Percentiles rank a stretch among this genome's conserved stretches.
These are phyloP conservation scores for Eudorina sp. DNA, from an alignment of 139 green algal genomes.

Conservation along the genomic window DNA sequence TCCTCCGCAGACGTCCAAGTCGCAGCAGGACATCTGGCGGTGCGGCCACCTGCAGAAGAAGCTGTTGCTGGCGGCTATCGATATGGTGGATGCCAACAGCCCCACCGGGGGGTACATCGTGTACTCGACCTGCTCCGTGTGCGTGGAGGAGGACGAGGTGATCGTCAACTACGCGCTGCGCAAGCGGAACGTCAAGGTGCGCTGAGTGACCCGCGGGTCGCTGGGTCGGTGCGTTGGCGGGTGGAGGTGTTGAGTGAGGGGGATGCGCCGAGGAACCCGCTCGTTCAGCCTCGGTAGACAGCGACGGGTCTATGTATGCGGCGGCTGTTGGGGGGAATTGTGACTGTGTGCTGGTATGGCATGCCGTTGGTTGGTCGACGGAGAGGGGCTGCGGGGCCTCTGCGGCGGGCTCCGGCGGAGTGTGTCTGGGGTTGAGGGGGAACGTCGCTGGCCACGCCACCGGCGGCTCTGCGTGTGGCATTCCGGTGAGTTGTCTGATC, in stretches of 20 bases:
- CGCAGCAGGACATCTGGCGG: conserved; percentile 88
- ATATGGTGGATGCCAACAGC: conserved; percentile 82
- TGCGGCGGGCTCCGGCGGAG: too few species aligned
- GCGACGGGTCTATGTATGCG: too few species aligned
- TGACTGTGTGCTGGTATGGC: too few species aligned
- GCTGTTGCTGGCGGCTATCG: conserved; percentile 97
- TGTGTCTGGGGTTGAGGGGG: too few species aligned
- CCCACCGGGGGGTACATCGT: conserved; percentile 86
- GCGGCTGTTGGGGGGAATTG: too few species aligned
- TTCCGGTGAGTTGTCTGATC: too few species aligned
- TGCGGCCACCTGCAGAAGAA: conserved; percentile 97
- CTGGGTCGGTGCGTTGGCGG: not conserved
- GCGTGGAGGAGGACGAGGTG: conserved; percentile 99
- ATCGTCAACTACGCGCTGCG: conserved; percentile 97
- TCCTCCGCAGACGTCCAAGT: conserved; percentile 52
- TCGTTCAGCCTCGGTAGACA: too few species aligned
- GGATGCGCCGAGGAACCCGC: too few species aligned
- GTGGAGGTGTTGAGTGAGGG: not conserved
- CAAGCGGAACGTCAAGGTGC: conserved; percentile 95
- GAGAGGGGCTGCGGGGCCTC: too few species aligned
- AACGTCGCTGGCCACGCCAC: too few species aligned
- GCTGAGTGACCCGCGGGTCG: not conserved
- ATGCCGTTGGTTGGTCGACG: too few species aligned
- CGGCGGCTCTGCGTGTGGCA: too few species aligned
- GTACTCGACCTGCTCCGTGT: conserved; percentile 99